Conservation (phyloP, 108 stramenopile genomes). For the Conticribra guillardii region DNA sequence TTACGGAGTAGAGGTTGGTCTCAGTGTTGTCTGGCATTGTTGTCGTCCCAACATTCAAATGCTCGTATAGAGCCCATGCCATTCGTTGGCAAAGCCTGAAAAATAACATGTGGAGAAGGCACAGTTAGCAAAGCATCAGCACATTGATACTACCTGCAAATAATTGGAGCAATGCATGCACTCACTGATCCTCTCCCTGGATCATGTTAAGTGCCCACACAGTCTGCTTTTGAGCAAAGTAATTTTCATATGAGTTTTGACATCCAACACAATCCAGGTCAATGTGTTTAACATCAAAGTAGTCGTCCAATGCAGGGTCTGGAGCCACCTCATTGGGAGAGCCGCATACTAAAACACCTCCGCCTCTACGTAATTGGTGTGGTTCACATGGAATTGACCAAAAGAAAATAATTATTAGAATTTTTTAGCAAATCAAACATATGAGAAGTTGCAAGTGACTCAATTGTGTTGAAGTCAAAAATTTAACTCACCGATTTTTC, state of each 20-base stretch:
- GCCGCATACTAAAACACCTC: conserved; percentile 49
- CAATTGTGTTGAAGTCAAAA: no score
- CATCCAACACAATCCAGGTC: conserved; percentile 47
- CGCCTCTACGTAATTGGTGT: background rate
- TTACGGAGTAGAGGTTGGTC: conserved; percentile 2
- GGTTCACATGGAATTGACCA: background rate
- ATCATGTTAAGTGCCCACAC: conserved; percentile 44
- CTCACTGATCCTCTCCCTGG: conserved; percentile 43
- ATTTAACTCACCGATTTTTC: conserved; percentile 23
- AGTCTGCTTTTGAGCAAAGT: conserved; percentile 44
- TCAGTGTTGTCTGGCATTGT: conserved; percentile 48
- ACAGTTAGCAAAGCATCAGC: background rate
- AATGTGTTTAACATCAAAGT: conserved; percentile 33
- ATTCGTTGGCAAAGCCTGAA: conserved; percentile 63
- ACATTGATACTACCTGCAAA: background rate
- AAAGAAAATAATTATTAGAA: background rate
- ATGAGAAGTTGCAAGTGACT: background rate
- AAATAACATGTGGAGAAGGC: background rate
- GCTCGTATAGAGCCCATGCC: conserved; percentile 78
- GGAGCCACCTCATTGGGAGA: conserved; percentile 58
- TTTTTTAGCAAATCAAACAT: background rate
- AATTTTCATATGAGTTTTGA: conserved; percentile 33
- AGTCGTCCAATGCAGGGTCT: conserved; percentile 48
- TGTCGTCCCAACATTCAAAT: conserved; percentile 51
- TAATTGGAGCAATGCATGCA: no score